A percentile compares a stretch with the other conserved stretches of the same genome.
Evolutionary conservation across 164 flowering plant genomes (phyloP).

Genomic region (Vitis amurensis): DNA sequence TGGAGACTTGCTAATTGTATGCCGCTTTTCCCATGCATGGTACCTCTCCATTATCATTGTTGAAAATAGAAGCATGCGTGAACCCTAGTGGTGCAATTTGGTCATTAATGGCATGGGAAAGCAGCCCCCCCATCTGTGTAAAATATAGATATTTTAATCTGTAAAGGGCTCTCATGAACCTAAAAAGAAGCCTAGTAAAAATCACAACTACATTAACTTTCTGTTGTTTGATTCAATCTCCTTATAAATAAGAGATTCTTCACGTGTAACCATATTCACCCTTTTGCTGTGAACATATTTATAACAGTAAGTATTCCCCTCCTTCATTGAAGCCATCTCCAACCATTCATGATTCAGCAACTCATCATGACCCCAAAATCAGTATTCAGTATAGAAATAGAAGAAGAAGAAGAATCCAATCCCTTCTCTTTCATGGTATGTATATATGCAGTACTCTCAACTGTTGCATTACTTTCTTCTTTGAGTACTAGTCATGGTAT

Average conservation of each 20-base stretch:
- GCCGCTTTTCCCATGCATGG: too few relatives aligned
- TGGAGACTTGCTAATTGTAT: too few relatives aligned
- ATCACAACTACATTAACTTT: too few relatives aligned
- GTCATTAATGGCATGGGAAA: background rate
- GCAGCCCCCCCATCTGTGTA: background rate
- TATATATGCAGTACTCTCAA: background rate
- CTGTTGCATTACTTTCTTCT: background rate
- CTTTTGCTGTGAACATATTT: background rate
- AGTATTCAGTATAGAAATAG: too few relatives aligned
- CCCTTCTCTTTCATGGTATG: background rate
- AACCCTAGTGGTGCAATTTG: constrained; percentile 11
- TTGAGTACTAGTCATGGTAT: background rate
- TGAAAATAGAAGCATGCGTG: background rate
- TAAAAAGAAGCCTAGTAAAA: too few relatives aligned
- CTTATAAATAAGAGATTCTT: background rate
- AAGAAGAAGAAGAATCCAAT: background rate
- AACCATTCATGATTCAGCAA: too few relatives aligned
- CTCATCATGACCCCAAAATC: too few relatives aligned
- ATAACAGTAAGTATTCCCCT: background rate
- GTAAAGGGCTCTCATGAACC: background rate
- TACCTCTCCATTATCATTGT: background rate
- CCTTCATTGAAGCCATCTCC: too few relatives aligned
- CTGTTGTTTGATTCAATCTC: background rate
- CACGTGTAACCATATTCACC: background rate
- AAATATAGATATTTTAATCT: background rate